Conservation (phyloP, 108 stramenopile species). For the Heterococcus sp. region DNA sequence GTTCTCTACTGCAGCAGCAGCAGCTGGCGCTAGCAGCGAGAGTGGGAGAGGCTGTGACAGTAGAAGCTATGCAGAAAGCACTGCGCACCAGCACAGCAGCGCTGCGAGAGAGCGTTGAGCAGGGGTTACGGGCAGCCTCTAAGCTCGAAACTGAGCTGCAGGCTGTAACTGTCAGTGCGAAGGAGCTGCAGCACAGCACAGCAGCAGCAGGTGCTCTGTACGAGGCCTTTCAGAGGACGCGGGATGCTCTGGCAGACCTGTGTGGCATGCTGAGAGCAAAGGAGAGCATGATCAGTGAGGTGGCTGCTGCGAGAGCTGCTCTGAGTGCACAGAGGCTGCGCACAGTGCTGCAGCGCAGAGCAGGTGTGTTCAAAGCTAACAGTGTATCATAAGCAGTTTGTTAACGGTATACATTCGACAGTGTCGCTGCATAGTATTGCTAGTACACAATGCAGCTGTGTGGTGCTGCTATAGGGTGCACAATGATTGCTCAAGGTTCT, state of each 20-base stretch:
- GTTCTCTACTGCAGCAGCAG: not conserved
- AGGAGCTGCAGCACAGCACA: not conserved
- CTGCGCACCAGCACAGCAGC: not conserved
- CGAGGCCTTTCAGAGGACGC: slow-evolving; percentile 12
- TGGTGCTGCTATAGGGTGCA: no score
- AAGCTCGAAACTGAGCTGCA: not conserved
- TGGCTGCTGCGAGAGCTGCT: slow-evolving; percentile 8
- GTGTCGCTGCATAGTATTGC: no score
- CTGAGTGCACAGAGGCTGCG: not conserved
- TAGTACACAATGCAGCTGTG: no score
- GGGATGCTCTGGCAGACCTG: slow-evolving; percentile 9
- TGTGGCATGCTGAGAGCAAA: slow-evolving; percentile 41
- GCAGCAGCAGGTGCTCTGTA: not conserved
- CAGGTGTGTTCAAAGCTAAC: no score
- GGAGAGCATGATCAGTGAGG: slow-evolving; percentile 26
- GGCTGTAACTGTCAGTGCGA: not conserved
- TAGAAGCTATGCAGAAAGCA: slow-evolving; percentile 17
- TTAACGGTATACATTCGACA: no score
- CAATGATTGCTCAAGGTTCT: no score
- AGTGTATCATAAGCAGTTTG: no score
- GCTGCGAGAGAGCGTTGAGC: slow-evolving; percentile 25
- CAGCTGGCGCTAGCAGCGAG: not conserved
- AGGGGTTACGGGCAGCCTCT: slow-evolving; percentile 10
- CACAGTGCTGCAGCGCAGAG: no score
- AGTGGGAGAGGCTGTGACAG: not conserved